These are phyloP conservation scores for Austroboletus olivaceoglutinosus DNA, from an alignment of 1,284 basidiomycete genomes.

Conservation along the genomic window DNA sequence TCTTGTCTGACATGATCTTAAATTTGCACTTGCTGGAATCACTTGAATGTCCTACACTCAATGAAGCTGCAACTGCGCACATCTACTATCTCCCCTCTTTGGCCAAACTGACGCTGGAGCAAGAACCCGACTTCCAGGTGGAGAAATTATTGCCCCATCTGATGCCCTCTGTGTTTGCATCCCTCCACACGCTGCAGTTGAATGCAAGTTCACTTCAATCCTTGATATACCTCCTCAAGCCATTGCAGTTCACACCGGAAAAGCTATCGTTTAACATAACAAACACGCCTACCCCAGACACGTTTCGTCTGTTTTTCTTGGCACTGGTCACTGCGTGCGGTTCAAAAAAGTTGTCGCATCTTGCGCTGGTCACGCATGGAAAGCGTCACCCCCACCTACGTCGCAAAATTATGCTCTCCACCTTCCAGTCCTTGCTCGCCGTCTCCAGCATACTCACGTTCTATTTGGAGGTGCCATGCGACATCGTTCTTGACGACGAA, in stretches of 20 bases:
- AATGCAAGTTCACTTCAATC: no score
- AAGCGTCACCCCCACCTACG: no score
- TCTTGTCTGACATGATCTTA: constrained; percentile 21
- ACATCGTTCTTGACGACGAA: background rate
- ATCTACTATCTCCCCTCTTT: constrained; percentile 21
- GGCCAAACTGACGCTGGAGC: constrained; percentile 14
- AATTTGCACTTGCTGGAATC: constrained; percentile 17
- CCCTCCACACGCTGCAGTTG: constrained; percentile 6
- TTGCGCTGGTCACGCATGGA: no score
- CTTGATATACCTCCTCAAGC: no score
- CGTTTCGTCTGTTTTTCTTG: no score
- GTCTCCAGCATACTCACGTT: background rate
- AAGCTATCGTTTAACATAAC: no score
- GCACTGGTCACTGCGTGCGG: no score
- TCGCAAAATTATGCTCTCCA: background rate
- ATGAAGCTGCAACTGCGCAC: constrained; percentile 25
- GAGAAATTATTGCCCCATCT: constrained; percentile 15
- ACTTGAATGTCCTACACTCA: constrained; percentile 19
- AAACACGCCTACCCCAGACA: no score
- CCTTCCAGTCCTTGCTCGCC: background rate
- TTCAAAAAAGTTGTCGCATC: no score
- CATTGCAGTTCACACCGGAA: no score
- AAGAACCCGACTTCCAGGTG: constrained; percentile 13
- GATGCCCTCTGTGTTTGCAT: constrained; percentile 15
- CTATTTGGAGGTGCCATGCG: background rate